Evolutionary conservation across 2,329 filamentous ascomycete species (phyloP), one percentile per base, ranked within the genome.

Genomic region (Gremmenia infestans): DNA sequence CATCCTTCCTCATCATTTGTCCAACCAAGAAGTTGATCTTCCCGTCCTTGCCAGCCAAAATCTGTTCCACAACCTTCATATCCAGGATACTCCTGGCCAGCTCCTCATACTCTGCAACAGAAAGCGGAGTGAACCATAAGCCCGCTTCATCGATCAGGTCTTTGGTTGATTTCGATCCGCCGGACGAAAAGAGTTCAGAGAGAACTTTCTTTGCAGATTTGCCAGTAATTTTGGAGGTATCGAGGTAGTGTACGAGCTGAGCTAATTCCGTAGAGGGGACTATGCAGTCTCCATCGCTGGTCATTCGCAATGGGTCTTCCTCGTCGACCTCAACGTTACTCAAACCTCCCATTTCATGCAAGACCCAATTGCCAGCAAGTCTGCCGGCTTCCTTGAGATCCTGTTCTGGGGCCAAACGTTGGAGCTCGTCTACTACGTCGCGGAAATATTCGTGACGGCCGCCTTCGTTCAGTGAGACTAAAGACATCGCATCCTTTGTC

Each of bases 381-480:
- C 74, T 71, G 9, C 78, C 76, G 53, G 76, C 74, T 19, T 42
- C 57, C 19, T 51, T 55, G 4, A 48, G 37, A 12, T 60, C 54
- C 11, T 59, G 46, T 0, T 48, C 43, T 4, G 55, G 49, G 25
- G 49, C 50, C 8, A 59, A 48, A 14, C 9, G 14, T 5, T 55
- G 49, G 5, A 67, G 50, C 19, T 70, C 65, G 50, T 78, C 74
- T 1, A 89, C 76, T 0, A 90, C 81, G 25, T 82, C 79, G 67
- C 88, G 86, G 67, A 91, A 95, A 71, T 92, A 97, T 63, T 96
- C 86, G 4, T 94, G 74, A 43, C 92, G 81, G 7, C 85, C 85
- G 7, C 92, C 92, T 53, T 87, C 82, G 60, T 97, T 89, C 0
- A 96, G 76, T 7, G 82, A 80, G 48, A 92, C 79, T 36, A 99